These are phyloP conservation scores for Debaryomyces singareniensis DNA, from an alignment of 1,139 yeast genomes.

Conservation along the genomic window DNA sequence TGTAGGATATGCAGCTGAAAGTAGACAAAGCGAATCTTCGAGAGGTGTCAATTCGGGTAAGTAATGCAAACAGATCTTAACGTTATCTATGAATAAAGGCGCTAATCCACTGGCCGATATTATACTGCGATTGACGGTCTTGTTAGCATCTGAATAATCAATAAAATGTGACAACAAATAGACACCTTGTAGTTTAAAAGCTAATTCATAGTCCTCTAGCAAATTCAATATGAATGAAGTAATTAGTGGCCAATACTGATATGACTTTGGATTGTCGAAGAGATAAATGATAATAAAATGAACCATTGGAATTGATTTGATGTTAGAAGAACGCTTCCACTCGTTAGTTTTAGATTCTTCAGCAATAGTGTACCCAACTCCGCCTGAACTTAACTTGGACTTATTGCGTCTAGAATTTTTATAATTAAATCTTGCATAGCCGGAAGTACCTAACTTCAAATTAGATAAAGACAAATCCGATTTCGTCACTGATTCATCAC, in stretches of 20 bases:
- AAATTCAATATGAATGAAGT: slow-evolving; percentile 46
- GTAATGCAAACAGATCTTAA: slow-evolving; percentile 34
- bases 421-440: slow-evolving; percentile 3
- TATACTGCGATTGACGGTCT: slow-evolving; percentile 3
- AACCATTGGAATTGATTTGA: slow-evolving; percentile 20
- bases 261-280: slow-evolving; percentile 9
- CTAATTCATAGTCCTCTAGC: slow-evolving; percentile 44
- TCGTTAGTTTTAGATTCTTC: too few relatives aligned
- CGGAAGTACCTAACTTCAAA: slow-evolving; percentile 6
- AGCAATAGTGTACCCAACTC: too few relatives aligned
- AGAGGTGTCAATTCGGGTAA: slow-evolving; percentile 41
- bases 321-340: slow-evolving; percentile 28
- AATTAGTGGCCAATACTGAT: slow-evolving; percentile 35
- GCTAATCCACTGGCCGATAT: slow-evolving; percentile 34
- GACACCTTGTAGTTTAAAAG: slow-evolving; percentile 39
- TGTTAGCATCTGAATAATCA: slow-evolving; percentile 9
- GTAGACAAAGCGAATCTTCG: slow-evolving; percentile 15
- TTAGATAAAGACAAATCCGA: slow-evolving; percentile 3
- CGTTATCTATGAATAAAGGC: slow-evolving; percentile 34
- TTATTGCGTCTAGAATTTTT: neutral
- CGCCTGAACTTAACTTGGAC: neutral
- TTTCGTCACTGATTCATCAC: neutral
- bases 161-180: slow-evolving; percentile 21
- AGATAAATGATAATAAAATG: slow-evolving; percentile 20
- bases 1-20: slow-evolving; percentile 20